Evolutionary conservation across 176 grass and related monocot genomes (phyloP).

Genomic region (Dendrocalamus sinicus): DNA sequence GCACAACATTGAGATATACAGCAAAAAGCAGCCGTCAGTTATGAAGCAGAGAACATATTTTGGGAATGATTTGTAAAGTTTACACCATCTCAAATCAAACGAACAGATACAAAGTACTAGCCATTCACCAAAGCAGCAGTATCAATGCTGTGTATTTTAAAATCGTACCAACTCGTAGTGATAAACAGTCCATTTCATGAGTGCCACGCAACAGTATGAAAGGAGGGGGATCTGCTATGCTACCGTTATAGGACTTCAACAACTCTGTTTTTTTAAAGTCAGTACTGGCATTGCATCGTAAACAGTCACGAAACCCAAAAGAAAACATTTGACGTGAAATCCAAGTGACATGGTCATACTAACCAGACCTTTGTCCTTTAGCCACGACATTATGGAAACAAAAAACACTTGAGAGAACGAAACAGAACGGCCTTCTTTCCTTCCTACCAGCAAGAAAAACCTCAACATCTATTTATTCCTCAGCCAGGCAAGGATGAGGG

Average conservation of each 20-base stretch:
- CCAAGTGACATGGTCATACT: neutral
- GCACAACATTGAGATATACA: conserved; percentile 27
- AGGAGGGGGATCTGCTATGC: neutral
- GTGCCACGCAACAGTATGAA: neutral
- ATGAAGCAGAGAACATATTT: conserved; percentile 13
- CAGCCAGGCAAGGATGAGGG: neutral
- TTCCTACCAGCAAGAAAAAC: neutral
- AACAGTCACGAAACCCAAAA: neutral
- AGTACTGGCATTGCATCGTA: neutral
- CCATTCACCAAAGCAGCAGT: neutral
- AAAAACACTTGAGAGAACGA: neutral
- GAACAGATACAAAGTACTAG: neutral
- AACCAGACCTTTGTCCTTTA: neutral
- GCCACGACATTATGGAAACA: neutral
- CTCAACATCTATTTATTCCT: too few relatives aligned
- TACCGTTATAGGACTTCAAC: neutral
- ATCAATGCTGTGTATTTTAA: neutral
- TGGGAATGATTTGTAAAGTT: neutral
- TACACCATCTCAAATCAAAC: neutral
- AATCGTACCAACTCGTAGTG: neutral
- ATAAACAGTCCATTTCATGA: neutral
- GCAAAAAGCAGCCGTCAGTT: neutral
- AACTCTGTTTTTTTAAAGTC: neutral
- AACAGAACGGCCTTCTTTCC: neutral
- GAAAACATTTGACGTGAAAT: neutral